Evolutionary conservation across 192 early-diverging fungal genomes (phyloP).

Genomic region (Chytriomyces sp.): DNA sequence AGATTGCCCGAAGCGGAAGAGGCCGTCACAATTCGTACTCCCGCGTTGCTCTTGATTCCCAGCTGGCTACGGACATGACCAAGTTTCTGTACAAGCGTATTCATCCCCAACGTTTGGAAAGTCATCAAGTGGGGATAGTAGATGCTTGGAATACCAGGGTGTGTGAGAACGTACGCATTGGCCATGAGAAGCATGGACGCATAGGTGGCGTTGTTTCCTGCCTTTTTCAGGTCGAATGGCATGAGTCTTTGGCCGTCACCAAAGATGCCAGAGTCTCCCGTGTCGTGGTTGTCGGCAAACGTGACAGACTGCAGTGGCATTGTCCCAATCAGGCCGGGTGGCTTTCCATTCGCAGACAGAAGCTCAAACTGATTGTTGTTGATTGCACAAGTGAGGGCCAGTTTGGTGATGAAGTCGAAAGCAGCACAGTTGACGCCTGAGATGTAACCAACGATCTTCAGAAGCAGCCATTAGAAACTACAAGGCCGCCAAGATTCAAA

Average conservation of each 20-base stretch:
- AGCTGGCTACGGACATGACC: background rate
- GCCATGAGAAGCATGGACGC: background rate
- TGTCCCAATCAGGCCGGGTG: constrained; percentile 4
- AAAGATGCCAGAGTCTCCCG: background rate
- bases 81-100: background rate
- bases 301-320: constrained; percentile 2
- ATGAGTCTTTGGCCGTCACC: constrained; percentile 8
- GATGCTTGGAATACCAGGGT: constrained; percentile 13
- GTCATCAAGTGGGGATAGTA: constrained; percentile 11
- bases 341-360: background rate
- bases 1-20: background rate
- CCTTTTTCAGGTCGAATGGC: background rate
- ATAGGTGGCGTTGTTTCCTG: background rate
- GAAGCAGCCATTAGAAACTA: no score
- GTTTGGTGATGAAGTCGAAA: constrained; percentile 24
- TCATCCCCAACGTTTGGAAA: background rate
- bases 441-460: no score
- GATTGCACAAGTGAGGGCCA: constrained; percentile 8
- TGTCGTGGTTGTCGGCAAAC: constrained; percentile 25
- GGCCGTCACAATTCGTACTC: background rate
- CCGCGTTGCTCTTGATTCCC: background rate
- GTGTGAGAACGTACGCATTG: constrained; percentile 21
- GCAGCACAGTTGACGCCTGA: no score
- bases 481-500: no score
- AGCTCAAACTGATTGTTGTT: background rate